A percentile compares a stretch with the other conserved stretches of the same genome.
Evolutionary conservation across 495 filamentous ascomycete species (phyloP).

Genomic region (Annulohypoxylon moriforme): DNA sequence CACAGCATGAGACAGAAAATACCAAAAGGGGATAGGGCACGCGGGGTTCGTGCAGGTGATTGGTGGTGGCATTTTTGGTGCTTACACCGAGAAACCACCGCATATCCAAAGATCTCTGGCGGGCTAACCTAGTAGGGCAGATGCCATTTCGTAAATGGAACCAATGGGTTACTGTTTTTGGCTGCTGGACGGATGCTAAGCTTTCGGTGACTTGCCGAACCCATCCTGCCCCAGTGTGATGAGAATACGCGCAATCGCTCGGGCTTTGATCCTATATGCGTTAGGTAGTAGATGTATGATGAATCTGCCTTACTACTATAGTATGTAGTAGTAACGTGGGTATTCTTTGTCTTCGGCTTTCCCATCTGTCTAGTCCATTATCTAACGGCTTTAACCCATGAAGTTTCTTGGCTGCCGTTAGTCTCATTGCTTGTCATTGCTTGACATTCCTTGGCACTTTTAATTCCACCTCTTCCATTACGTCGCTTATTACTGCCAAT

Average conservation of each 20-base stretch:
- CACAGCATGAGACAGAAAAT: neutral
- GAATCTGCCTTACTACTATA: neutral
- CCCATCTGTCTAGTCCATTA: neutral
- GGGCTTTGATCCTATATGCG: neutral
- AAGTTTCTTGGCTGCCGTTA: neutral
- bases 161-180: neutral
- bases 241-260: conserved; percentile 1
- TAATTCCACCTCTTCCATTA: neutral
- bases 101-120: neutral
- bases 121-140: neutral
- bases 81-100: conserved; percentile 9
- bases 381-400: neutral
- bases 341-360: neutral
- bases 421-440: neutral
- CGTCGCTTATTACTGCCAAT: neutral
- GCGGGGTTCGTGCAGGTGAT: conserved; percentile 1
- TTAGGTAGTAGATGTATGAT: neutral
- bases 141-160: neutral
- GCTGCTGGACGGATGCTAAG: neutral
- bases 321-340: neutral
- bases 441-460: neutral
- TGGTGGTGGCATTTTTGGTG: neutral
- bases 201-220: neutral
- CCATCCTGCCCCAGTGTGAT: too few species aligned
- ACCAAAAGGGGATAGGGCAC: neutral